Conservation (phyloP, 208 protist species). For the Acanthamoeba culbertsoni region DNA sequence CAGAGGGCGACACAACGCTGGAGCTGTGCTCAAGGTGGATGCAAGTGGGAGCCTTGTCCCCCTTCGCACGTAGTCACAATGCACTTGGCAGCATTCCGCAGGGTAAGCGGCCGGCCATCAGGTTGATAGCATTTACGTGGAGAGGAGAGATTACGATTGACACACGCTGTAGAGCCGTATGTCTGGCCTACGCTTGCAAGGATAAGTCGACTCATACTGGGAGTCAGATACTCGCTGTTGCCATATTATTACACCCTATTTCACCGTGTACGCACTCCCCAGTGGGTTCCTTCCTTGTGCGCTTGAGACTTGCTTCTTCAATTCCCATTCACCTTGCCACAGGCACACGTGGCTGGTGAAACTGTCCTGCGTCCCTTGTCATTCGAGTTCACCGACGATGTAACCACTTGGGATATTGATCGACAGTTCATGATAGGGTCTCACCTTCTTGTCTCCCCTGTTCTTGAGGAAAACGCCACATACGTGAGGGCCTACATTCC, state of each 20-base stretch:
- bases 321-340: neutral
- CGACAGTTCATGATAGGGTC: conserved; percentile 82
- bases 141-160: too few relatives aligned
- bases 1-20: conserved; percentile 77
- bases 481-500: conserved; percentile 82
- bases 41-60: conserved; percentile 87
- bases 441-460: conserved; percentile 66
- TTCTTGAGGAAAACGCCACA: conserved; percentile 62
- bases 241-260: conserved; percentile 86
- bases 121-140: neutral
- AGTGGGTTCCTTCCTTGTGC: neutral
- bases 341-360: conserved; percentile 24
- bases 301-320: neutral
- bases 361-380: conserved; percentile 81
- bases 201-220: conserved; percentile 58
- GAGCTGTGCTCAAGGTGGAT: conserved; percentile 89
- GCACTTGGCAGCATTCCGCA: neutral
- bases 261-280: neutral
- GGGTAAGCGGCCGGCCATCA: neutral
- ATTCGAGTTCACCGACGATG: conserved; percentile 83
- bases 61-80: conserved; percentile 89
- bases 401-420: conserved; percentile 69
- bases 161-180: conserved; percentile 70
- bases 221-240: conserved; percentile 77
- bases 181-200: conserved; percentile 59